A percentile compares a stretch with the other conserved stretches of the same genome.
Conservation (phyloP, 1,284 basidiomycete genomes). For the Cryptococcus maquisensis region DNA sequence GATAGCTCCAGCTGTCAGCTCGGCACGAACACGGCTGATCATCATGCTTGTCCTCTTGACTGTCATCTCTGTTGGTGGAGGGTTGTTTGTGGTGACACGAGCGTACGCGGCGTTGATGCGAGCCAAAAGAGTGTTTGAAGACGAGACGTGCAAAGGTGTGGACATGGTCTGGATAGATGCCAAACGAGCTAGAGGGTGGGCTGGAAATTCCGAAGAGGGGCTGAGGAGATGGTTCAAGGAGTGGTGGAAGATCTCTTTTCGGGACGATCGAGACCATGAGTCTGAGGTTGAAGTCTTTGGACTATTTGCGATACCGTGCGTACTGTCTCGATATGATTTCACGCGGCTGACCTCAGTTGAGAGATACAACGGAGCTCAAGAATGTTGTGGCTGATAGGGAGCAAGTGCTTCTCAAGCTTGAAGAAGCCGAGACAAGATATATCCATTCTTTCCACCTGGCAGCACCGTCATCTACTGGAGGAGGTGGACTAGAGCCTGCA, state of each 20-base stretch:
- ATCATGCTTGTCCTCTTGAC: slow-evolving; percentile 61
- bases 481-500: no score
- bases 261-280: slow-evolving; percentile 31
- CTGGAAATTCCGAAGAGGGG: slow-evolving; percentile 58
- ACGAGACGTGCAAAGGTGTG: slow-evolving; percentile 60
- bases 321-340: slow-evolving; percentile 6
- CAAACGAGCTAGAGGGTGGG: slow-evolving; percentile 62
- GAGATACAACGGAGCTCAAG: slow-evolving; percentile 63
- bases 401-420: slow-evolving; percentile 66
- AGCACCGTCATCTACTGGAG: no score
- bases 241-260: slow-evolving; percentile 14
- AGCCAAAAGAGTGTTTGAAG: slow-evolving; percentile 60
- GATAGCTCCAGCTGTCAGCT: slow-evolving; percentile 49
- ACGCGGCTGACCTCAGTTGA: neutral
- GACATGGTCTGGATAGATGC: slow-evolving; percentile 62
- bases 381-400: slow-evolving; percentile 66
- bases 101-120: slow-evolving; percentile 60
- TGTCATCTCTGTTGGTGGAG: slow-evolving; percentile 60
- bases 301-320: slow-evolving; percentile 68
- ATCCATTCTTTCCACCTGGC: slow-evolving; percentile 59
- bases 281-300: slow-evolving; percentile 63
- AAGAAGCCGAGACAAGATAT: slow-evolving; percentile 70
- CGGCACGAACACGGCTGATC: slow-evolving; percentile 58
- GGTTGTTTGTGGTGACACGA: slow-evolving; percentile 61
- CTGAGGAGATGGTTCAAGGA: slow-evolving; percentile 13